These are phyloP conservation scores for Melanogaster broomeanus DNA, from an alignment of 768 basidiomycete genomes.

Conservation along the genomic window DNA sequence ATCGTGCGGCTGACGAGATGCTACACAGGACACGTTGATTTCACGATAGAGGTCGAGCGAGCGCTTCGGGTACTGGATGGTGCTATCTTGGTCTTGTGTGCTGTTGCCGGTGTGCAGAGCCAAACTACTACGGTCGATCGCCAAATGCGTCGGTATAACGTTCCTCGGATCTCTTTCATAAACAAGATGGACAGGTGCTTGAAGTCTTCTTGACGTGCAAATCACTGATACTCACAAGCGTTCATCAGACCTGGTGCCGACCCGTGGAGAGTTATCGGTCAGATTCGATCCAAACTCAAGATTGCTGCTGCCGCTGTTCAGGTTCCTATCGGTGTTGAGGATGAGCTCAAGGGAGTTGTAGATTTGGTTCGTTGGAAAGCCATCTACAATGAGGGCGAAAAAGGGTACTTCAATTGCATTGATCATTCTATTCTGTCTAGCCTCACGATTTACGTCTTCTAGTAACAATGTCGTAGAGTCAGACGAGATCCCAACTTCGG, in stretches of 20 bases:
- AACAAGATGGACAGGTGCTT: slow-evolving; percentile 96
- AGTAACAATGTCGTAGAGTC: slow-evolving; percentile 79
- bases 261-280: slow-evolving; percentile 92
- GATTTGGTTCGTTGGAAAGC: slow-evolving; percentile 95
- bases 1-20: neutral
- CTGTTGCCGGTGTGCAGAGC: slow-evolving; percentile 95
- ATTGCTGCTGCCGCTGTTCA: slow-evolving; percentile 95
- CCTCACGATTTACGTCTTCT: slow-evolving; percentile 6
- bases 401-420: slow-evolving; percentile 67
- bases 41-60: slow-evolving; percentile 98
- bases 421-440: neutral
- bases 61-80: slow-evolving; percentile 96
- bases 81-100: slow-evolving; percentile 93
- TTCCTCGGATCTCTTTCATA: slow-evolving; percentile 94
- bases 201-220: slow-evolving; percentile 6
- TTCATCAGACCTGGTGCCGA: slow-evolving; percentile 85
- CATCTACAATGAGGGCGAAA: slow-evolving; percentile 90
- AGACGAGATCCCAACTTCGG: slow-evolving; percentile 82
- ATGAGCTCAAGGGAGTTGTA: slow-evolving; percentile 86
- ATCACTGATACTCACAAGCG: neutral
- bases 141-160: slow-evolving; percentile 97
- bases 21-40: slow-evolving; percentile 92
- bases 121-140: slow-evolving; percentile 99
- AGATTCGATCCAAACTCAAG: slow-evolving; percentile 88
- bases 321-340: slow-evolving; percentile 90